A percentile compares a stretch with the other conserved stretches of the same genome.
phyloP scores from a whole-genome alignment of 768 basidiomycete species.

The Rhizopogon roseolus region DNA sequence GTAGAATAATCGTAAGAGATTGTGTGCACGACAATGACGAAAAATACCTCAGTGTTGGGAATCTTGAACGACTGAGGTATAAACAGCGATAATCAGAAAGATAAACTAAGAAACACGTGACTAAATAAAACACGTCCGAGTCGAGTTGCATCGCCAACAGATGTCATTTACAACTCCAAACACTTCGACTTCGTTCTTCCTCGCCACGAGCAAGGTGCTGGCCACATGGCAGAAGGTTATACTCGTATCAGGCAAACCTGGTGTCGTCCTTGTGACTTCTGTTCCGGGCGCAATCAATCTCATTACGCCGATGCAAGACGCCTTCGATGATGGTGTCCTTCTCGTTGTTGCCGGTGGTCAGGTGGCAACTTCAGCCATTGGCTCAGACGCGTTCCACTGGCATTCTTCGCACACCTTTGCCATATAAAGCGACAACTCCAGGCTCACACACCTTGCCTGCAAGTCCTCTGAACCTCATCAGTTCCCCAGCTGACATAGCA shows the following conservation, averaged over 20 bases:
- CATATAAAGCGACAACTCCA: constrained; percentile 82
- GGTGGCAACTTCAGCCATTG: constrained; percentile 98
- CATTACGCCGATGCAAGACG: constrained; percentile 97
- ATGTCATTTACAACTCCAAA: constrained; percentile 94
- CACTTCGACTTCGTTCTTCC: constrained; percentile 96
- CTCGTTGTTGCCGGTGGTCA: constrained; percentile 95
- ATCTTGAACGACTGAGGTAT: too few species aligned
- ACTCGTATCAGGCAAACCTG: constrained; percentile 97
- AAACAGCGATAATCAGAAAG: too few species aligned
- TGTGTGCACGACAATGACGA: too few species aligned
- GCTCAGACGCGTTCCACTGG: constrained; percentile 99
- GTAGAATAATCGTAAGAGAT: too few species aligned
- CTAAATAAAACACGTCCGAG: too few species aligned
- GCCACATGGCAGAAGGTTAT: constrained; percentile 99
- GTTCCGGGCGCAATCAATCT: constrained; percentile 99
- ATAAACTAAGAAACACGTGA: too few species aligned
- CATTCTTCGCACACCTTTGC: constrained; percentile 81
- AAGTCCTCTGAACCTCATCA: constrained; percentile 60
- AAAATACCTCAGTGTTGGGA: too few species aligned
- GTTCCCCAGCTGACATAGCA: constrained; percentile 55
- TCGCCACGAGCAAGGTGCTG: constrained; percentile 96
- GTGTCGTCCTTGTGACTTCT: constrained; percentile 96
- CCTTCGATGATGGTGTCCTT: constrained; percentile 89
- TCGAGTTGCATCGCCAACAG: too few species aligned
- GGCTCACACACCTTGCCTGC: constrained; percentile 72